Evolutionary conservation across 2,329 filamentous ascomycete species (phyloP).

Genomic region (Diaporthe citriasiana): DNA sequence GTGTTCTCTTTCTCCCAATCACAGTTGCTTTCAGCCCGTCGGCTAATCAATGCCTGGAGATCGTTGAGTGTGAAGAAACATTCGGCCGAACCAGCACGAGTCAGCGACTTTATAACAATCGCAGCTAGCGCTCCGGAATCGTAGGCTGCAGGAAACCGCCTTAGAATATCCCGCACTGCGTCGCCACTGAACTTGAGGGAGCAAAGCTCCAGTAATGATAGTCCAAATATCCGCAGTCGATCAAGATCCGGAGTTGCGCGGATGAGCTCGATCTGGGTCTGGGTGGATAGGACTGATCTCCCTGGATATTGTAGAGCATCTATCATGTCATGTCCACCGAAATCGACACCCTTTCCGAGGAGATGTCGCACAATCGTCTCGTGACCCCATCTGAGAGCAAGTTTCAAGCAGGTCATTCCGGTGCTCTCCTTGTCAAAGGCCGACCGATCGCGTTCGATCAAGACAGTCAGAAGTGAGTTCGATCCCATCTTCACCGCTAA

Average conservation of each 20-base stretch:
- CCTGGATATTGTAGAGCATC: background rate
- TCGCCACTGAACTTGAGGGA: background rate
- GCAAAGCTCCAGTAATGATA: background rate
- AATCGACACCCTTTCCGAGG: background rate
- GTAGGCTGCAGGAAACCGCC: background rate
- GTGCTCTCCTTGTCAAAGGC: fast-evolving
- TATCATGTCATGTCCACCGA: background rate
- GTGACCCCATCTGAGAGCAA: background rate
- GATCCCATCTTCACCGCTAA: background rate
- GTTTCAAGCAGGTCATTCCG: background rate
- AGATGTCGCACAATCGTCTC: background rate
- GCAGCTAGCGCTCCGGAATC: background rate
- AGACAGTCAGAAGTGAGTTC: fast-evolving
- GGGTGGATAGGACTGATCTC: fast-evolving
- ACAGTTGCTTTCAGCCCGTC: background rate
- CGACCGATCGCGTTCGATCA: background rate
- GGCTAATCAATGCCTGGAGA: background rate
- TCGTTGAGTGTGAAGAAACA: background rate
- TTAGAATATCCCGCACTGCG: background rate
- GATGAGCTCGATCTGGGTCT: background rate
- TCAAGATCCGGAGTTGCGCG: background rate
- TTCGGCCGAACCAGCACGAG: fast-evolving
- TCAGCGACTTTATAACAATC: background rate
- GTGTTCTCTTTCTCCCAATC: background rate
- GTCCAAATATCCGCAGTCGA: background rate